Evolutionary conservation across 1,139 yeast species (phyloP).

Genomic region (Zygosaccharomyces pseudobailii): DNA sequence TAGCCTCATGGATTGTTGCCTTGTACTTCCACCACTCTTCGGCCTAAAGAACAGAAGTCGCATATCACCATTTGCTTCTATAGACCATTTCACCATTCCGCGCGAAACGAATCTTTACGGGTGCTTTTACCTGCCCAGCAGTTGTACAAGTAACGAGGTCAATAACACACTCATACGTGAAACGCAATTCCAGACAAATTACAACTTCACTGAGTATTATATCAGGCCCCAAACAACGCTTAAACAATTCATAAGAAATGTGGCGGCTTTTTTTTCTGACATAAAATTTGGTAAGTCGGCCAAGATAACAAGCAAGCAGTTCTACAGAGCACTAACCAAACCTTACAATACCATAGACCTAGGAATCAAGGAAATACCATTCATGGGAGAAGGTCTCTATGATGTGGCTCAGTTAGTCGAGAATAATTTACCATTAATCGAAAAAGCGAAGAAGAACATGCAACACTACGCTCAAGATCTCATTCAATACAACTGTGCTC

Average conservation of each 20-base stretch:
- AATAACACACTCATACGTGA: background rate
- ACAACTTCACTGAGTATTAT: conserved; percentile 12
- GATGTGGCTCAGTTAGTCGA: conserved; percentile 13
- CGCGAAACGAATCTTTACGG: conserved; percentile 17
- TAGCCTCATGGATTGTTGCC: conserved; percentile 23
- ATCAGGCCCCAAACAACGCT: conserved; percentile 7
- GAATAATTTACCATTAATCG: conserved; percentile 18
- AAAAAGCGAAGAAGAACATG: conserved; percentile 15
- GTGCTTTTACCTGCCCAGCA: conserved; percentile 16
- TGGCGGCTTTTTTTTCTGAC: conserved; percentile 8
- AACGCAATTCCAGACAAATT: conserved; percentile 2
- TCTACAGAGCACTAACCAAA: conserved; percentile 8
- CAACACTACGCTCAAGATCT: conserved; percentile 14
- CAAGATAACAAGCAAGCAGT: conserved; percentile 7
- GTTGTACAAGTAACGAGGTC: conserved; percentile 1
- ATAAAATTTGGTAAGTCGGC: conserved; percentile 17
- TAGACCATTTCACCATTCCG: conserved; percentile 14
- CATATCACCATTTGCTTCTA: conserved; percentile 6
- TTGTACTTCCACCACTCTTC: conserved; percentile 21
- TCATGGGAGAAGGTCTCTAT: conserved; percentile 16
- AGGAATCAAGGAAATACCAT: conserved; percentile 16
- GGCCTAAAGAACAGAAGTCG: conserved; percentile 17
- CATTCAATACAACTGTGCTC: conserved; percentile 9
- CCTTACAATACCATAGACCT: conserved; percentile 4
- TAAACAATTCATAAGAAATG: conserved; percentile 11